Percentiles rank a stretch among this genome's conserved stretches.
These are phyloP conservation scores for Stephania cephalantha DNA, from an alignment of 164 flowering plant species.

Conservation along the genomic window DNA sequence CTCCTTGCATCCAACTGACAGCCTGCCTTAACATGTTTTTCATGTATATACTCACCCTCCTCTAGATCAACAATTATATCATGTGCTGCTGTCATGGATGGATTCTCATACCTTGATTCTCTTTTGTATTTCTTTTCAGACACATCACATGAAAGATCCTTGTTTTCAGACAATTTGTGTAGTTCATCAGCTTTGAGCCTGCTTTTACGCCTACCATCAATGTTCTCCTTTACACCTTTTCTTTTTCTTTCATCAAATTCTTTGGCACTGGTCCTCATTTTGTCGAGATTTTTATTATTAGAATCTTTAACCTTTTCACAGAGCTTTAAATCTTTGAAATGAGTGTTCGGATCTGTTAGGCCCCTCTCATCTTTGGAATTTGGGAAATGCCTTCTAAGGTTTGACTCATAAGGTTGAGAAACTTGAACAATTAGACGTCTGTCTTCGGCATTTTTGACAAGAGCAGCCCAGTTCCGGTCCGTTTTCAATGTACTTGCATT, in stretches of 20 bases:
- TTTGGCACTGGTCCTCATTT: slow-evolving; percentile 14
- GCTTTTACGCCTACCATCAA: neutral
- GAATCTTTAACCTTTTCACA: slow-evolving; percentile 19
- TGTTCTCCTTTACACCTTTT: slow-evolving; percentile 10
- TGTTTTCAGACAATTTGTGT: slow-evolving; percentile 4
- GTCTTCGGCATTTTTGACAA: slow-evolving; percentile 63
- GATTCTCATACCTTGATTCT: slow-evolving; percentile 14
- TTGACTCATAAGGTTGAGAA: slow-evolving; percentile 50
- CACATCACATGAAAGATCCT: slow-evolving; percentile 15
- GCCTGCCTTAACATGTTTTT: slow-evolving; percentile 13
- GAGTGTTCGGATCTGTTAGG: slow-evolving; percentile 13
- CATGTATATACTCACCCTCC: slow-evolving; percentile 14
- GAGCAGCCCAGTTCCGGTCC: slow-evolving; percentile 73
- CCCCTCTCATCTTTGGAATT: slow-evolving; percentile 9
- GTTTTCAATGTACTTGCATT: slow-evolving; percentile 62
- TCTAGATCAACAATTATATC: slow-evolving; percentile 8
- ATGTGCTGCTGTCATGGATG: slow-evolving; percentile 5
- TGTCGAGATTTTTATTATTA: slow-evolving; percentile 6
- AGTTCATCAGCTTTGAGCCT: slow-evolving; percentile 11
- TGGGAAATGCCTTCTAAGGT: slow-evolving; percentile 27
- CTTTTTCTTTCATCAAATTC: slow-evolving; percentile 17
- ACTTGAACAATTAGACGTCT: slow-evolving; percentile 55
- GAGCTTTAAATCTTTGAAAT: slow-evolving; percentile 18
- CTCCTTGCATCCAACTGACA: slow-evolving; percentile 4
- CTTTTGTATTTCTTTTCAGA: slow-evolving; percentile 13